phyloP scores from a whole-genome alignment of 2,329 filamentous ascomycete genomes.

The Paracorniculantispora psalliotae region DNA sequence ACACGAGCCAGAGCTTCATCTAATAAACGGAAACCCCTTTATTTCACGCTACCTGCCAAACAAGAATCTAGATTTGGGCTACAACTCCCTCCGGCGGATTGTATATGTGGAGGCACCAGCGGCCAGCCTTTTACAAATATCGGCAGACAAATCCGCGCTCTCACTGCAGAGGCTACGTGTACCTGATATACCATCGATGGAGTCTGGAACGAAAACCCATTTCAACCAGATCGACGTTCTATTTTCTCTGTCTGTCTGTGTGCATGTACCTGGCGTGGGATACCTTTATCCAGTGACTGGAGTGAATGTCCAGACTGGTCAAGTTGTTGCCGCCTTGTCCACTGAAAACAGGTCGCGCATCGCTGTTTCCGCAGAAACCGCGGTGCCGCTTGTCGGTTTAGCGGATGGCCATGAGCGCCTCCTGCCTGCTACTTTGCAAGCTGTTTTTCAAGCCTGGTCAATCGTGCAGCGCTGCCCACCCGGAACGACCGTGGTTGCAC shows the following conservation, averaged over 20 bases:
- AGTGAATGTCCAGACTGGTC: background rate
- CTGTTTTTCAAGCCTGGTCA: background rate
- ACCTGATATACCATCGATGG: background rate
- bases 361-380: background rate
- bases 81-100: conserved; percentile 7
- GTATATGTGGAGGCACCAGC: background rate
- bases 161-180: background rate
- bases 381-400: background rate
- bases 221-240: background rate
- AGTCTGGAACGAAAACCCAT: background rate
- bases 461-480: background rate
- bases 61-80: conserved; percentile 6
- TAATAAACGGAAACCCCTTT: background rate
- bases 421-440: background rate
- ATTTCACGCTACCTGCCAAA: conserved; percentile 6
- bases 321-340: background rate
- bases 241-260: background rate
- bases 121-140: background rate
- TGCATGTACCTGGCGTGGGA: background rate
- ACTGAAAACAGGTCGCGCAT: background rate
- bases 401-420: background rate
- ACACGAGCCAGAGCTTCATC: background rate
- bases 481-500: background rate
- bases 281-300: background rate
- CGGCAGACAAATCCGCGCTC: background rate